A percentile compares a stretch with the other conserved stretches of the same genome.
phyloP scores from a whole-genome alignment of 2,329 filamentous ascomycete species.

The Phialophora macrospora region DNA sequence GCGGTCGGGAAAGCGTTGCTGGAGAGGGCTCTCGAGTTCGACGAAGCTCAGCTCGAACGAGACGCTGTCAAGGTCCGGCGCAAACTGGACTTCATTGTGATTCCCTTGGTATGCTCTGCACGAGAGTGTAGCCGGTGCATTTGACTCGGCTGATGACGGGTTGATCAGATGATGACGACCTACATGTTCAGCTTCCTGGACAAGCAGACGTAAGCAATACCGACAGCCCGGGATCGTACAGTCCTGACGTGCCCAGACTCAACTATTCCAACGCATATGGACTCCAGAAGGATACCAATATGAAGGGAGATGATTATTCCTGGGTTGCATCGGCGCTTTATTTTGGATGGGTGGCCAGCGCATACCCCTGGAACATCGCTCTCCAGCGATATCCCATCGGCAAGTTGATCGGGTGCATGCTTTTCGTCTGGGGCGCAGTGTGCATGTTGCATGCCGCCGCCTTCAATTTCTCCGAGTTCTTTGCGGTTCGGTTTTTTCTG shows the following conservation, averaged over 20 bases:
- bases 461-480: slow-evolving; percentile 52
- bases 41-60: slow-evolving; percentile 7
- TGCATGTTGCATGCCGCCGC: slow-evolving; percentile 59
- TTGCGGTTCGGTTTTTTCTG: slow-evolving; percentile 53
- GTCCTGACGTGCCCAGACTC: slow-evolving; percentile 33
- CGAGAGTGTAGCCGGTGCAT: not conserved
- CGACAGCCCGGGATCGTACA: not conserved
- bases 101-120: slow-evolving; percentile 14
- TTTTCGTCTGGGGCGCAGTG: slow-evolving; percentile 58
- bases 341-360: slow-evolving; percentile 54
- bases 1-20: too few relatives aligned
- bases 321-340: slow-evolving; percentile 46
- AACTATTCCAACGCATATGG: slow-evolving; percentile 52
- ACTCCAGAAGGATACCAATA: slow-evolving; percentile 49
- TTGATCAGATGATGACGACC: slow-evolving; percentile 46
- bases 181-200: slow-evolving; percentile 47
- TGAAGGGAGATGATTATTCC: slow-evolving; percentile 51
- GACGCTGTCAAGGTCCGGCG: slow-evolving; percentile 10
- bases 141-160: not conserved
- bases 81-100: slow-evolving; percentile 11
- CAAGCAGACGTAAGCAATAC: slow-evolving; percentile 36
- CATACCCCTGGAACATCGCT: slow-evolving; percentile 40
- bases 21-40: not conserved
- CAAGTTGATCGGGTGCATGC: slow-evolving; percentile 61
- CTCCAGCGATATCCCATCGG: slow-evolving; percentile 43